Evolutionary conservation across 2,329 filamentous ascomycete genomes (phyloP).

Genomic region (Aschersonia sp.): DNA sequence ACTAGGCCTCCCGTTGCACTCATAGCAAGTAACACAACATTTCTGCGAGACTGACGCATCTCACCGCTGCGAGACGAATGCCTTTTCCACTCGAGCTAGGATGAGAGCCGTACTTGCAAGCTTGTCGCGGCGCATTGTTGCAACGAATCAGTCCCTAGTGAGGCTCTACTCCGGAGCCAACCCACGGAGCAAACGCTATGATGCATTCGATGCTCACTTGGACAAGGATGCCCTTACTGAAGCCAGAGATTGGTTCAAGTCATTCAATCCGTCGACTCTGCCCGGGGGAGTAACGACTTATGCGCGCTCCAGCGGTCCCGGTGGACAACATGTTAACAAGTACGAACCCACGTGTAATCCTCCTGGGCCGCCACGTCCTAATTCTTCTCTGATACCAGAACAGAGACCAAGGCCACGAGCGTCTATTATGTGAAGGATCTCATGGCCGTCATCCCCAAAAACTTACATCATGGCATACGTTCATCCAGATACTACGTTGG

Average conservation of each 20-base stretch:
- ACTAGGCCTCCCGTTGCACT: too few species aligned
- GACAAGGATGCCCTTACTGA: conserved; percentile 34
- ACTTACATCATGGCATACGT: conserved; percentile 31
- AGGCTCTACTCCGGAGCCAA: neutral
- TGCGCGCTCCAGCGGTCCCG: conserved; percentile 44
- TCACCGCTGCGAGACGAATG: too few species aligned
- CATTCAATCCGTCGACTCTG: conserved; percentile 26
- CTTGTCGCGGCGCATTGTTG: too few species aligned
- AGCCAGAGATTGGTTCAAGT: conserved; percentile 34
- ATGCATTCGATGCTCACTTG: conserved; percentile 33
- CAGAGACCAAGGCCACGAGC: conserved; percentile 44
- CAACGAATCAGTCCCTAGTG: too few species aligned
- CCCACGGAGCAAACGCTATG: conserved; percentile 21
- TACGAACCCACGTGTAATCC: conserved; percentile 15
- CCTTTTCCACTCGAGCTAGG: too few species aligned
- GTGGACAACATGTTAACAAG: conserved; percentile 50
- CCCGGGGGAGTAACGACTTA: conserved; percentile 38
- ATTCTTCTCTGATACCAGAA: conserved; percentile 25
- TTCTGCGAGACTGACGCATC: too few species aligned
- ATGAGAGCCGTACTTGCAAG: too few species aligned
- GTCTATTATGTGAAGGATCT: conserved; percentile 35
- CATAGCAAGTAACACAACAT: too few species aligned
- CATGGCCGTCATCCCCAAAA: conserved; percentile 26
- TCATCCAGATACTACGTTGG: conserved; percentile 38
- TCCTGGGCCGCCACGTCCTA: neutral